Base-by-base conservation (phyloP, 768 basidiomycete species). In the Hysterangium stoloniferum region DNA sequence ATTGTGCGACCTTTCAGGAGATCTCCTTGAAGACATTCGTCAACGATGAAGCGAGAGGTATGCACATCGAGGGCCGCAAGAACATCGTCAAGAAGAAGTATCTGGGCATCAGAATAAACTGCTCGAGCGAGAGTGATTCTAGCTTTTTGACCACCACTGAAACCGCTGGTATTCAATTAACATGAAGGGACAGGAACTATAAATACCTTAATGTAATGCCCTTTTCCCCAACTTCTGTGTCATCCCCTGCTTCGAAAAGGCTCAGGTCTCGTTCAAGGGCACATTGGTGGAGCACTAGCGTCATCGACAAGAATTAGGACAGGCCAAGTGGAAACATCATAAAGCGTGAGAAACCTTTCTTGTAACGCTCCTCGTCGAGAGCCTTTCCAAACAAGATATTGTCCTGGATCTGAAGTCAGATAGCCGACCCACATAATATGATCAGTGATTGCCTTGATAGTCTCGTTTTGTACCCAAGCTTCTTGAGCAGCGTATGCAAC, bases 401-500 rank as follows among this genome's bases (percentile, higher is more conserved):
- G n/a, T 73, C 66, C 64, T 81, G 74, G 75, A 41, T 77, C 4
- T 72, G 20, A 19, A 29, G n/a, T n/a, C 41, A 22, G 12, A 33
- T 34, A 41, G 13, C 28, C 46, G n/a, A 51, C 29, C 6, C 31
- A 12, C 17, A 24, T 6, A 17, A 28, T 20, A 20, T 20, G 29
- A 35, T 25, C 15, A 37, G 22, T 24, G 28, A 36, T n/a, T 44
- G 79, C 81, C 60, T 67, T 71, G 45, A 88, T 84, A 0, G 84
- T 87, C 52, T 84, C 84, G 56, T 88, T 89, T 62, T 82, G 77
- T 2, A 90, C 80, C 87, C 86, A 93, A 4, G 84, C 80, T 60
- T 89, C 86, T 62, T 93, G 89, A 2, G 83, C 82, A 6, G 84
- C 84, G 60, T 86, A 90, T 2, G 86, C 80, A 33, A 93, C 73